Evolutionary conservation across 495 filamentous ascomycete species (phyloP).

Genomic region (Aspergillus incahuasiensis): DNA sequence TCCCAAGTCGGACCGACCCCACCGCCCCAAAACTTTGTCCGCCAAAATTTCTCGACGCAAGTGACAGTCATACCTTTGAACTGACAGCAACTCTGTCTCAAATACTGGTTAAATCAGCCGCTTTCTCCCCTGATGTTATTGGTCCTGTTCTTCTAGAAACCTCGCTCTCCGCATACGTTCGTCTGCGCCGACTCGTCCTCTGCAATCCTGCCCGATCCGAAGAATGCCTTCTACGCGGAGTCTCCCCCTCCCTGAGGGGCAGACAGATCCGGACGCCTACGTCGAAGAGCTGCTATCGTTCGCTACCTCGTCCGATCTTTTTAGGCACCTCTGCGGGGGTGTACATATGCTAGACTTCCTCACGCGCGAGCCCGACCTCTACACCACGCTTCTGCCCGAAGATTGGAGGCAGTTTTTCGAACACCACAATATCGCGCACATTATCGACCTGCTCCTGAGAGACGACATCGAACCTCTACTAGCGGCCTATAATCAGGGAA

Average conservation of each 20-base stretch:
- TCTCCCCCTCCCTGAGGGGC: constrained; percentile 56
- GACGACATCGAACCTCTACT: constrained; percentile 53
- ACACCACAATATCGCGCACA: constrained; percentile 59
- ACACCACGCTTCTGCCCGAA: constrained; percentile 64
- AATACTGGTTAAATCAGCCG: neutral
- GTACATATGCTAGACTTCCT: constrained; percentile 96
- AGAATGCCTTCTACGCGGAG: constrained; percentile 24
- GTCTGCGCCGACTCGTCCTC: neutral
- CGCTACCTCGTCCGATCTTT: constrained; percentile 66
- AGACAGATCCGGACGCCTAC: constrained; percentile 62
- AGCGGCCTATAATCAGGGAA: constrained; percentile 9
- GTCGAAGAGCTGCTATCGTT: constrained; percentile 75
- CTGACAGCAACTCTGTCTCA: neutral
- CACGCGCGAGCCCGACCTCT: constrained; percentile 76
- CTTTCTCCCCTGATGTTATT: neutral
- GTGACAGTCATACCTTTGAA: neutral
- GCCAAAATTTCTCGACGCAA: neutral
- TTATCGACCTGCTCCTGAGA: constrained; percentile 74
- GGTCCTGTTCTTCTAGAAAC: neutral
- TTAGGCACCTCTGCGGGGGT: constrained; percentile 84
- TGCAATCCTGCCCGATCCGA: constrained; percentile 4
- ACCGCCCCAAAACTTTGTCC: constrained; percentile 1
- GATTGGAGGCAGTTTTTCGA: constrained; percentile 80
- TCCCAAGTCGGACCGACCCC: constrained; percentile 1
- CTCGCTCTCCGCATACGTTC: neutral